Evolutionary conservation across 2,329 filamentous ascomycete genomes (phyloP).

Genomic region (Microsporum ferrugineum): DNA sequence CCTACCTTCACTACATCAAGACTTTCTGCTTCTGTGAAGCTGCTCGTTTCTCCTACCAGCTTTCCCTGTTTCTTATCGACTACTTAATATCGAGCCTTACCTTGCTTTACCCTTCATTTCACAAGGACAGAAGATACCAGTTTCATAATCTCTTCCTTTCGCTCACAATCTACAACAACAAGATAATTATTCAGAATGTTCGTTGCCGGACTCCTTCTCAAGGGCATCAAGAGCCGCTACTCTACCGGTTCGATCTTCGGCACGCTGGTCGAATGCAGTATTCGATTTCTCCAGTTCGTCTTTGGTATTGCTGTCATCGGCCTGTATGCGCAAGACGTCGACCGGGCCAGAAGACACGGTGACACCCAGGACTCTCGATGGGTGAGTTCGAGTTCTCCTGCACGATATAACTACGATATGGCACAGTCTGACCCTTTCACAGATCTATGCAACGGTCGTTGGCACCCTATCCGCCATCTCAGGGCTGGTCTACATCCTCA

Average conservation of each 20-base stretch:
- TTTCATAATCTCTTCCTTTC: neutral
- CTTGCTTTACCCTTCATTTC: neutral
- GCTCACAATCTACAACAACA: neutral
- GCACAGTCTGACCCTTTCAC: slow-evolving; percentile 5
- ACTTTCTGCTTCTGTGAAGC: neutral
- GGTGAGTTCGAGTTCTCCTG: slow-evolving; percentile 39
- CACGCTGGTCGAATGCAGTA: slow-evolving; percentile 24
- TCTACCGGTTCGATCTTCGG: slow-evolving; percentile 13
- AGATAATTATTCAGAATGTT: slow-evolving; percentile 5
- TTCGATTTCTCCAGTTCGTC: slow-evolving; percentile 68
- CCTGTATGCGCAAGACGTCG: slow-evolving; percentile 62
- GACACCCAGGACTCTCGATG: slow-evolving; percentile 55
- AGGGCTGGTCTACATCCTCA: slow-evolving; percentile 53
- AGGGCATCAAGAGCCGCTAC: slow-evolving; percentile 15
- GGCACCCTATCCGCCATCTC: slow-evolving; percentile 55
- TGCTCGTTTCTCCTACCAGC: neutral
- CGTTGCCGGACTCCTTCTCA: slow-evolving; percentile 15
- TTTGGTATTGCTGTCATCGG: slow-evolving; percentile 66
- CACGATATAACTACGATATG: neutral
- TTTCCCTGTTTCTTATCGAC: too few relatives aligned
- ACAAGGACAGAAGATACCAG: neutral
- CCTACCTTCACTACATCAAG: neutral
- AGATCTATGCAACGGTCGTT: slow-evolving; percentile 62
- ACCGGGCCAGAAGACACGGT: slow-evolving; percentile 40
- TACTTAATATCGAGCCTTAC: neutral